These are phyloP conservation scores for Lactifluus subvellereus DNA, from an alignment of 768 basidiomycete species.

Conservation along the genomic window DNA sequence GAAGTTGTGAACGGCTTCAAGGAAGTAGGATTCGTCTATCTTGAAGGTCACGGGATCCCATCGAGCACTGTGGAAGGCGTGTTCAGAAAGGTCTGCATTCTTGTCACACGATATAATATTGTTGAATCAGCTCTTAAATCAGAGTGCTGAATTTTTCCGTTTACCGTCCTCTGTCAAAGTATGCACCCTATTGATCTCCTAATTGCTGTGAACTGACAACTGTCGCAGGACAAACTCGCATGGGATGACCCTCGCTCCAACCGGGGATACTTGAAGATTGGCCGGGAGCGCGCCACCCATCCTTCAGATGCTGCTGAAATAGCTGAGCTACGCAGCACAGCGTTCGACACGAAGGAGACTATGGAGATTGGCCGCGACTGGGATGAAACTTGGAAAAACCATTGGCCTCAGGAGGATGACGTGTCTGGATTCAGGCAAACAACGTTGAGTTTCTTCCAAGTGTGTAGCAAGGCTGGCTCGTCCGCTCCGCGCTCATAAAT, in stretches of 20 bases:
- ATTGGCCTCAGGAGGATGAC: slow-evolving; percentile 64
- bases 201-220: background rate
- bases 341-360: slow-evolving; percentile 77
- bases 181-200: background rate
- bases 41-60: slow-evolving; percentile 67
- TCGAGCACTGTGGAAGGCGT: slow-evolving; percentile 48
- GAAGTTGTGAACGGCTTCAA: slow-evolving; percentile 75
- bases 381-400: slow-evolving; percentile 71
- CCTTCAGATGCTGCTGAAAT: slow-evolving; percentile 68
- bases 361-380: slow-evolving; percentile 90
- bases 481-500: background rate
- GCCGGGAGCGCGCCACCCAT: slow-evolving; percentile 78
- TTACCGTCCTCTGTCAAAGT: slow-evolving; percentile 62
- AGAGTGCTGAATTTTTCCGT: slow-evolving; percentile 76
- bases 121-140: background rate
- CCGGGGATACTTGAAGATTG: slow-evolving; percentile 75
- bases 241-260: slow-evolving; percentile 87
- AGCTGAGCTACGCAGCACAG: slow-evolving; percentile 59
- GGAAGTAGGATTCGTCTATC: slow-evolving; percentile 74
- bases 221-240: slow-evolving; percentile 48
- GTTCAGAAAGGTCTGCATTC: slow-evolving; percentile 53
- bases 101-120: background rate
- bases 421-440: slow-evolving; percentile 63
- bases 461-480: slow-evolving; percentile 24
- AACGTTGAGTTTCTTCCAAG: slow-evolving; percentile 74